A percentile compares a stretch with the other conserved stretches of the same genome.
These are phyloP conservation scores for Alternaria arbusti DNA, from an alignment of 2,329 filamentous ascomycete species.

Conservation along the genomic window DNA sequence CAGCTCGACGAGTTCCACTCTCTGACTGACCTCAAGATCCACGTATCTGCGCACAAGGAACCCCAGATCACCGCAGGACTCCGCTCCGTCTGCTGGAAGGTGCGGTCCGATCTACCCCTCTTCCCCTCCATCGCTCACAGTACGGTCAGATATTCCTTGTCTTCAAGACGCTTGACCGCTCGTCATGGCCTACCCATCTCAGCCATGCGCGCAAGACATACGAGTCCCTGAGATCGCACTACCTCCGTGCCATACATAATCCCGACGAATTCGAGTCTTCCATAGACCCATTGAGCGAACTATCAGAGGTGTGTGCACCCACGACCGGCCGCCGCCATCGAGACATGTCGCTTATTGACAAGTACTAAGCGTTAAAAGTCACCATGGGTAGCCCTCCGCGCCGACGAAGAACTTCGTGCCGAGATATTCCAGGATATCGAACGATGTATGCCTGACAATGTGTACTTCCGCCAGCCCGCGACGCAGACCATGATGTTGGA, in stretches of 20 bases:
- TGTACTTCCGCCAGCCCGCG: constrained; percentile 80
- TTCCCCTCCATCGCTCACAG: neutral
- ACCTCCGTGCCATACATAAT: constrained; percentile 82
- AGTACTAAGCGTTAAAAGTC: constrained; percentile 69
- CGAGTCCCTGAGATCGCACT: constrained; percentile 71
- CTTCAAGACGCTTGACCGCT: constrained; percentile 69
- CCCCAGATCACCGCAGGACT: constrained; percentile 65
- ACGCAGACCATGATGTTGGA: constrained; percentile 85
- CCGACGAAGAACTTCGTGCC: constrained; percentile 81
- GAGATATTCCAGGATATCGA: constrained; percentile 97
- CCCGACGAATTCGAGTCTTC: constrained; percentile 78
- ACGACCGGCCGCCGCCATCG: constrained; percentile 19
- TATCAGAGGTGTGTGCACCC: constrained; percentile 63
- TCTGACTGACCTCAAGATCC: constrained; percentile 46
- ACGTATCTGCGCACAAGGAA: constrained; percentile 45
- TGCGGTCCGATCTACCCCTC: constrained; percentile 38
- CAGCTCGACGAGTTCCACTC: constrained; percentile 47
- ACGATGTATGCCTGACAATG: constrained; percentile 85
- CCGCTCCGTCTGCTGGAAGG: constrained; percentile 93
- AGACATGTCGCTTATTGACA: constrained; percentile 48
- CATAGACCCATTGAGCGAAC: constrained; percentile 85
- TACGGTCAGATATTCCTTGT: constrained; percentile 74
- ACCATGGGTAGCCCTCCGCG: constrained; percentile 85
- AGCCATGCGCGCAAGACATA: constrained; percentile 77
- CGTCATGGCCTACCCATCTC: constrained; percentile 72